Evolutionary conservation across 495 filamentous ascomycete genomes (phyloP).

Genomic region (Aspergillus mulundensis): DNA sequence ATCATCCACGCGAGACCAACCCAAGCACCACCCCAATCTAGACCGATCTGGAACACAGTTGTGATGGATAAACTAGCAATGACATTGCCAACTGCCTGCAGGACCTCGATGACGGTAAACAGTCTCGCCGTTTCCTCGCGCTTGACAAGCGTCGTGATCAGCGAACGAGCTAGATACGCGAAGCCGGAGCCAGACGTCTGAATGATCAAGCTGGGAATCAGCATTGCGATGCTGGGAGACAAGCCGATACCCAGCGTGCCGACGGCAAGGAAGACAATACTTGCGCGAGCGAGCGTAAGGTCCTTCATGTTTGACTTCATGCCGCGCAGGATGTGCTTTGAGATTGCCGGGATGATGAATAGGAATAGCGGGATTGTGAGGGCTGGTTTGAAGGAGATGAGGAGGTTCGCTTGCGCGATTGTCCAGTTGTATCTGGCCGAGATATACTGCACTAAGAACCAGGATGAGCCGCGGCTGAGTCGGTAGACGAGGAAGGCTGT

Average conservation of each 20-base stretch:
- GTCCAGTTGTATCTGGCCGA: conserved; percentile 54
- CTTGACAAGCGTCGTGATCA: conserved; percentile 50
- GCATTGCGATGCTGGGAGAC: conserved; percentile 32
- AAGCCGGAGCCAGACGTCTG: conserved; percentile 48
- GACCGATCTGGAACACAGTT: conserved; percentile 47
- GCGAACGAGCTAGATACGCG: conserved; percentile 43
- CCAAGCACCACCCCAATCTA: conserved; percentile 48
- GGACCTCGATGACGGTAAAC: conserved; percentile 53
- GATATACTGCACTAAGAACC: conserved; percentile 54
- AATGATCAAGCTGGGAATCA: conserved; percentile 44
- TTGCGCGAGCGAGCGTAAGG: conserved; percentile 46
- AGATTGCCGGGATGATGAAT: conserved; percentile 42
- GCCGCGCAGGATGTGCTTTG: conserved; percentile 29
- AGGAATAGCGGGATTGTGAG: conserved; percentile 51
- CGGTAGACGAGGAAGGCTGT: conserved; percentile 50
- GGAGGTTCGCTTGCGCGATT: conserved; percentile 51
- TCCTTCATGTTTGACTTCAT: conserved; percentile 47
- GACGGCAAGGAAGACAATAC: conserved; percentile 41
- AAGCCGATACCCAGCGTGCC: conserved; percentile 47
- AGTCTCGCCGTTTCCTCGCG: conserved; percentile 52
- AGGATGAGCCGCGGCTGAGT: conserved; percentile 46
- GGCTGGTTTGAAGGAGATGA: conserved; percentile 46
- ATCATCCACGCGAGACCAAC: conserved; percentile 53
- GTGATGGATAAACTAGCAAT: conserved; percentile 52
- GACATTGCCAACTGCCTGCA: conserved; percentile 53